Evolutionary conservation across 257 asterid genomes (phyloP).

Genomic region (Osmanthus fragrans): DNA sequence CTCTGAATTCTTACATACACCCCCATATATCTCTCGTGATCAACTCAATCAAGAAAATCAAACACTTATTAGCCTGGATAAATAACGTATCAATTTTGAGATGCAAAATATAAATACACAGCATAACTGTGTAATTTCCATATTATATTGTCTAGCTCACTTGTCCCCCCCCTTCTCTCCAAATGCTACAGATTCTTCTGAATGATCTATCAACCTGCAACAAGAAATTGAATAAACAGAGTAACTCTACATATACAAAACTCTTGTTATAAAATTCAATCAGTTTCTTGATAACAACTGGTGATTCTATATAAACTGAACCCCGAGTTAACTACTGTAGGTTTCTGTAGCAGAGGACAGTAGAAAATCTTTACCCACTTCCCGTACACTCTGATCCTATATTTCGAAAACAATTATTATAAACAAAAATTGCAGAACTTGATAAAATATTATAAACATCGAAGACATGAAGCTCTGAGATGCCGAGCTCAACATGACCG

Average conservation of each 20-base stretch:
- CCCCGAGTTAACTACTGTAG: slow-evolving; percentile 30
- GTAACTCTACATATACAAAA: slow-evolving; percentile 23
- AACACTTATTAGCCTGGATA: no score
- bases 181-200: no score
- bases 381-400: slow-evolving; percentile 41
- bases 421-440: slow-evolving; percentile 24
- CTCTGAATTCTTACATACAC: no score
- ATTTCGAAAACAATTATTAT: slow-evolving; percentile 38
- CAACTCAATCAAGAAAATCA: no score
- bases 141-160: no score
- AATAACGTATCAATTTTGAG: no score
- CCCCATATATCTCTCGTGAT: no score
- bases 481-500: slow-evolving; percentile 58
- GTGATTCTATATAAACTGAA: slow-evolving; percentile 36
- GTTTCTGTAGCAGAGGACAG: slow-evolving; percentile 36
- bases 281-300: slow-evolving; percentile 33
- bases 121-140: no score
- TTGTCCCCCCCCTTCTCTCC: no score
- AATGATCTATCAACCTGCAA: no score
- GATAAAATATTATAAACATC: slow-evolving; percentile 48
- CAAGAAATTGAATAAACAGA: no score
- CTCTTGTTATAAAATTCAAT: slow-evolving; percentile 28
- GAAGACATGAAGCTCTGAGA: slow-evolving; percentile 20
- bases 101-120: no score
- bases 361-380: slow-evolving; percentile 32